These are phyloP conservation scores for Obba rivulosa DNA, from an alignment of 768 basidiomycete genomes.

Conservation along the genomic window DNA sequence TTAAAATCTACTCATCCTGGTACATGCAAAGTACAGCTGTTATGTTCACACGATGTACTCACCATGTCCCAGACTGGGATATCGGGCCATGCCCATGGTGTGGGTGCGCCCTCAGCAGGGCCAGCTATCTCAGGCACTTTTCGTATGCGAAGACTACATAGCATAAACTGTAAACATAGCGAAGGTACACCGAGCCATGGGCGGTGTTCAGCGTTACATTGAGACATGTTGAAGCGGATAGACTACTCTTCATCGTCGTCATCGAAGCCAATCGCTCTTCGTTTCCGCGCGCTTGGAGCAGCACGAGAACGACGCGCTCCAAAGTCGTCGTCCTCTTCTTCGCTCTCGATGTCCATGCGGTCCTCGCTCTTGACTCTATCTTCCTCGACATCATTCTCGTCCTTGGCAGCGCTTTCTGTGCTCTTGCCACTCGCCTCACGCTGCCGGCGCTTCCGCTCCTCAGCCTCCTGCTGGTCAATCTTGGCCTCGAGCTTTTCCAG, in stretches of 20 bases:
- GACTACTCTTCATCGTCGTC: constrained; percentile 59
- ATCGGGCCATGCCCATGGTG: too few species aligned
- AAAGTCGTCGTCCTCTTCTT: constrained; percentile 69
- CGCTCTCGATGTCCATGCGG: constrained; percentile 73
- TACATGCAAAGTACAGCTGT: too few species aligned
- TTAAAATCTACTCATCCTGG: too few species aligned
- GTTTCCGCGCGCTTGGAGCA: constrained; percentile 45
- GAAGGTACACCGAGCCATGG: too few species aligned
- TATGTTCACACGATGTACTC: too few species aligned
- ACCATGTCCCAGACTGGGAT: too few species aligned
- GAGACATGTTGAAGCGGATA: too few species aligned
- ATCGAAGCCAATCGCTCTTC: constrained; percentile 49
- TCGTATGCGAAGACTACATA: too few species aligned
- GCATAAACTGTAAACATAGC: too few species aligned
- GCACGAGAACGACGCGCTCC: constrained; percentile 54
- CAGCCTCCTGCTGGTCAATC: constrained; percentile 50
- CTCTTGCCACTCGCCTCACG: constrained; percentile 16
- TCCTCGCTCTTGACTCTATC: constrained; percentile 34
- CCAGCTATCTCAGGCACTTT: too few species aligned
- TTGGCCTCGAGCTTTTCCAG: constrained; percentile 69
- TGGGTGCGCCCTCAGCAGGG: too few species aligned
- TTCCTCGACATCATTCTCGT: constrained; percentile 19
- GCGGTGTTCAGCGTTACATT: too few species aligned
- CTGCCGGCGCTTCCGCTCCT: constrained; percentile 42
- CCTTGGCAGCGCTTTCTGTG: constrained; percentile 24